Evolutionary conservation across 345 rosid species (phyloP).

Genomic region (Heritiera fomes): DNA sequence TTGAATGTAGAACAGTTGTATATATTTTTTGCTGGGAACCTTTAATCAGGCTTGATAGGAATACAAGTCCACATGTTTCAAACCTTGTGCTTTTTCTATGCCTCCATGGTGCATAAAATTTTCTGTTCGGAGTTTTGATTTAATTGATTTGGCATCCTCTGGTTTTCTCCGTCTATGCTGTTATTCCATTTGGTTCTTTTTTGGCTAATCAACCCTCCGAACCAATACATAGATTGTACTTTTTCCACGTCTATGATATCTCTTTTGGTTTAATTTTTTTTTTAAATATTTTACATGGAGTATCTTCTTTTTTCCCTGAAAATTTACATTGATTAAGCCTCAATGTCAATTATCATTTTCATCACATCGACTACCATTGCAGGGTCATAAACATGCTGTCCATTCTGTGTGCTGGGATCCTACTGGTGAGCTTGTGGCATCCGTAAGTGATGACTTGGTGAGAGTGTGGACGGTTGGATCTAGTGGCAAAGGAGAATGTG

Average conservation of each 20-base stretch:
- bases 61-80: not conserved
- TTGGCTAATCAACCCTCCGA: not conserved
- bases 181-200: not conserved
- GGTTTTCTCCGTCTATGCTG: not conserved
- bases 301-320: not conserved
- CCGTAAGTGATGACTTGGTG: conserved; percentile 67
- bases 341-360: not conserved
- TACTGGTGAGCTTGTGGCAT: conserved; percentile 55
- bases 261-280: not conserved
- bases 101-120: not conserved
- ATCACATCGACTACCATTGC: conserved; percentile 16
- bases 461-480: conserved; percentile 62
- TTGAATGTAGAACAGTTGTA: not conserved
- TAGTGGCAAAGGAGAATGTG: conserved; percentile 44
- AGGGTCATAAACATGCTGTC: conserved; percentile 59
- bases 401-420: conserved; percentile 65
- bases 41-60: not conserved
- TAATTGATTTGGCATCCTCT: not conserved
- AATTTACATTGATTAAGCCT: conserved; percentile 1
- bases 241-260: not conserved
- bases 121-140: not conserved
- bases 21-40: not conserved
- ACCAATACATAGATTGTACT: not conserved
- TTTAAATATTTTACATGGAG: not conserved
- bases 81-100: not conserved